phyloP scores from a whole-genome alignment of 108 stramenopile genomes.

The Phaeodactylum tricornutum region DNA sequence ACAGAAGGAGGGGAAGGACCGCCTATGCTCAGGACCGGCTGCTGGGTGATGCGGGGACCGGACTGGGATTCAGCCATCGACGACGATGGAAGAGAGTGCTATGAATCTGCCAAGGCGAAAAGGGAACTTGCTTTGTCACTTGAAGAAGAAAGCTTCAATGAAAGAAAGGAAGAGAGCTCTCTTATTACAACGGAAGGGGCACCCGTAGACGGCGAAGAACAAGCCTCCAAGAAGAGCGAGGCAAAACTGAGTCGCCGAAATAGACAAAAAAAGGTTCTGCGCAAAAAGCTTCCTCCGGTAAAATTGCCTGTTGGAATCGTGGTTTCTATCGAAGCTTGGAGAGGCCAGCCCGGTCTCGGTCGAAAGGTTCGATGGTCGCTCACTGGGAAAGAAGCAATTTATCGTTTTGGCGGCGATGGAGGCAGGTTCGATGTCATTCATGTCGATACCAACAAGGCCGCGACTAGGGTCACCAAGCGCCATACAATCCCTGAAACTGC shows the following conservation, averaged over 20 bases:
- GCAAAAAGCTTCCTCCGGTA: constrained; percentile 47
- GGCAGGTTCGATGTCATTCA: constrained; percentile 76
- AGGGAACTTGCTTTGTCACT: constrained; percentile 15
- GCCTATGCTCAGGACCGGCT: constrained; percentile 66
- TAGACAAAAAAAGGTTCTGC: constrained; percentile 25
- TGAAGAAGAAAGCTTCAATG: not conserved
- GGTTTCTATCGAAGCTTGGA: constrained; percentile 63
- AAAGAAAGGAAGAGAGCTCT: constrained; percentile 12
- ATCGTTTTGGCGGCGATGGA: constrained; percentile 85
- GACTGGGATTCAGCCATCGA: constrained; percentile 49
- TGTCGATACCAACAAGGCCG: constrained; percentile 68
- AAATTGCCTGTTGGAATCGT: constrained; percentile 81
- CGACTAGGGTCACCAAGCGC: constrained; percentile 55
- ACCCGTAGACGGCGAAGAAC: not conserved
- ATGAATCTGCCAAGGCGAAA: constrained; percentile 57
- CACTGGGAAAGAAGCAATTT: constrained; percentile 70
- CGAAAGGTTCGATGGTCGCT: constrained; percentile 70
- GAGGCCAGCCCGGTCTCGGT: constrained; percentile 59
- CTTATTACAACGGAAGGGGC: constrained; percentile 16
- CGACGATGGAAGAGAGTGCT: constrained; percentile 64
- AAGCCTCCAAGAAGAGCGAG: not conserved
- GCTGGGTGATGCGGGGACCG: constrained; percentile 58
- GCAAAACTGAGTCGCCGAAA: not conserved
- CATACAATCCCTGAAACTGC: constrained; percentile 66
- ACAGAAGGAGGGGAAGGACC: constrained; percentile 88